These are phyloP conservation scores for Lodderomyces elongisporus DNA, from an alignment of 1,139 yeast species.

Conservation along the genomic window DNA sequence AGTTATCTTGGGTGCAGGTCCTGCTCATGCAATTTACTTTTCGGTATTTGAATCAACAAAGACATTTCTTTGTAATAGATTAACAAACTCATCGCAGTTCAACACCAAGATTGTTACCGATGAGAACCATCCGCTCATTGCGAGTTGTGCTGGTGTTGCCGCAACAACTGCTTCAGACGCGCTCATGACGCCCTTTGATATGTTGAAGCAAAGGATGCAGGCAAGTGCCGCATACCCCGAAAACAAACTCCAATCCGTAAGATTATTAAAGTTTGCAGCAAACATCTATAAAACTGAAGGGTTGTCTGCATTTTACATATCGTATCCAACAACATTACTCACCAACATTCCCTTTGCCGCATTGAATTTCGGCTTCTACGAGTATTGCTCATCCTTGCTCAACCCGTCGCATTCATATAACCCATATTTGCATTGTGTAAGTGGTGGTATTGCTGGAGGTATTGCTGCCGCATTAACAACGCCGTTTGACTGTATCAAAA, in stretches of 20 bases:
- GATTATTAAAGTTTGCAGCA: slow-evolving; percentile 34
- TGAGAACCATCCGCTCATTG: slow-evolving; percentile 73
- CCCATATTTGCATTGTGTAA: slow-evolving; percentile 86
- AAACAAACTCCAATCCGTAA: slow-evolving; percentile 17
- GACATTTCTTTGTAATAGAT: slow-evolving; percentile 44
- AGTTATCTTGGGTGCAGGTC: slow-evolving; percentile 97
- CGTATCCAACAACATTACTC: slow-evolving; percentile 91
- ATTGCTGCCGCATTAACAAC: slow-evolving; percentile 94
- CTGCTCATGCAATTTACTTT: slow-evolving; percentile 97
- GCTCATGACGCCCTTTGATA: slow-evolving; percentile 96
- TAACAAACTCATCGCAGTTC: slow-evolving; percentile 28
- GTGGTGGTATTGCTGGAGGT: slow-evolving; percentile 97
- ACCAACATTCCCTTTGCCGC: slow-evolving; percentile 97
- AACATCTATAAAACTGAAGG: slow-evolving; percentile 73
- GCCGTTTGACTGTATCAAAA: slow-evolving; percentile 92
- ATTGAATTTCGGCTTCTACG: slow-evolving; percentile 89
- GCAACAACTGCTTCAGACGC: slow-evolving; percentile 95
- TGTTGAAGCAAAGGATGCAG: slow-evolving; percentile 72
- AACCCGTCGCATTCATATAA: slow-evolving; percentile 79
- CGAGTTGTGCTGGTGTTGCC: slow-evolving; percentile 86
- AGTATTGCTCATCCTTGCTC: slow-evolving; percentile 67
- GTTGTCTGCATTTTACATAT: slow-evolving; percentile 74
- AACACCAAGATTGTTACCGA: slow-evolving; percentile 48
- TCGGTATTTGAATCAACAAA: slow-evolving; percentile 91
- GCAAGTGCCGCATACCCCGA: slow-evolving; percentile 18